Conservation (phyloP, 2,329 filamentous ascomycete genomes). For the Zasmidium citrigriseum region DNA sequence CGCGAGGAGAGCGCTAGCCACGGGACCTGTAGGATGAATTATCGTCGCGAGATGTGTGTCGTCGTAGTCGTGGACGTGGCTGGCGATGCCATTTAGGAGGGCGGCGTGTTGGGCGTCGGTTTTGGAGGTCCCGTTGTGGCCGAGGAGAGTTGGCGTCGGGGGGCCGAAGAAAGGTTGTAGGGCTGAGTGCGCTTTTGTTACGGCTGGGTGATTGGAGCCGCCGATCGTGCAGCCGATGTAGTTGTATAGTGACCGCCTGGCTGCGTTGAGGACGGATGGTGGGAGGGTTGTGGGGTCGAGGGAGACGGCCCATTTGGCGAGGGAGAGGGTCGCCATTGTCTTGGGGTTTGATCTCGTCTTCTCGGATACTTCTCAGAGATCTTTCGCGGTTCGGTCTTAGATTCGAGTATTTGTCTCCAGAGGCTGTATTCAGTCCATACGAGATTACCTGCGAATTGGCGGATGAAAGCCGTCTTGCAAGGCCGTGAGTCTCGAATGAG, state of each 20-base stretch:
- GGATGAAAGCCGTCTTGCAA: no score
- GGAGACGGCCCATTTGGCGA: slow-evolving; percentile 51
- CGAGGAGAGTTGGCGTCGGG: slow-evolving; percentile 41
- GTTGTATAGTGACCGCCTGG: slow-evolving; percentile 55
- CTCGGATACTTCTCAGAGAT: no score
- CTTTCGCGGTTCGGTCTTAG: no score
- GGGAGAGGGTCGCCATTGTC: slow-evolving; percentile 50
- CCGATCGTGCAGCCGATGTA: slow-evolving; percentile 57
- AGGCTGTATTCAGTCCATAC: no score
- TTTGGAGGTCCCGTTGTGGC: slow-evolving; percentile 29
- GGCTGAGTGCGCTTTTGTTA: slow-evolving; percentile 39
- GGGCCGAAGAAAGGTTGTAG: slow-evolving; percentile 41
- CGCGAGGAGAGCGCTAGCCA: slow-evolving; percentile 53
- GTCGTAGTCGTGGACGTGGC: slow-evolving; percentile 59
- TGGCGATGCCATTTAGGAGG: slow-evolving; percentile 57
- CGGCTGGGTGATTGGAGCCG: slow-evolving; percentile 51
- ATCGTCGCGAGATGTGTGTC: slow-evolving; percentile 59
- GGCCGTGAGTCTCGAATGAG: no score
- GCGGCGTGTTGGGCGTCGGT: slow-evolving; percentile 53
- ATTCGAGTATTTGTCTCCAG: no score
- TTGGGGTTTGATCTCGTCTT: no score
- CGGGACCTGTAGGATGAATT: slow-evolving; percentile 57
- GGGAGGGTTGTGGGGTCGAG: slow-evolving; percentile 47
- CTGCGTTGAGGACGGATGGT: slow-evolving; percentile 43
- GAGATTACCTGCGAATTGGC: no score